Conservation (phyloP, 78 protist genomes). For the Tieghemostelium lacteum region DNA sequence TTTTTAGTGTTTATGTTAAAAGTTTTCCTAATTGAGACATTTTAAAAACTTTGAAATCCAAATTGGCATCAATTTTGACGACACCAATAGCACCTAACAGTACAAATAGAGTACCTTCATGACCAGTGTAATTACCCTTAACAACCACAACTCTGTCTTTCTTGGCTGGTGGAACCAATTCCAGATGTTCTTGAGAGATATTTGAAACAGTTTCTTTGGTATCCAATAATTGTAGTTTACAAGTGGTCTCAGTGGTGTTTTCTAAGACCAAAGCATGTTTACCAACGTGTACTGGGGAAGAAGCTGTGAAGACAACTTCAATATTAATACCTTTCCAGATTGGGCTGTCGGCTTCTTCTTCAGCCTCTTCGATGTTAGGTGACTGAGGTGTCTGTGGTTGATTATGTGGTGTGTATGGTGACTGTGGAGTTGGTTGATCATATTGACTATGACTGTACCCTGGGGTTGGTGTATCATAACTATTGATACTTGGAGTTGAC, state of each 20-base stretch:
- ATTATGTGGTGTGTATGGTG: slow-evolving; percentile 69
- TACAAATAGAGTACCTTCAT: slow-evolving; percentile 40
- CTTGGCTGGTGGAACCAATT: slow-evolving; percentile 38
- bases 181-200: slow-evolving; percentile 22
- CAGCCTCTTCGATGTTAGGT: slow-evolving; percentile 45
- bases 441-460: neutral
- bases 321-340: slow-evolving; percentile 42
- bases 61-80: slow-evolving; percentile 53
- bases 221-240: slow-evolving; percentile 24
- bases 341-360: slow-evolving; percentile 37
- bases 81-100: slow-evolving; percentile 19
- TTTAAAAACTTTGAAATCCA: slow-evolving; percentile 68
- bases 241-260: neutral
- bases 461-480: slow-evolving; percentile 56
- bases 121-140: slow-evolving; percentile 26
- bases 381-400: slow-evolving; percentile 73
- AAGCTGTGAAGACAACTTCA: slow-evolving; percentile 30
- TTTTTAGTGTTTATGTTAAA: neutral
- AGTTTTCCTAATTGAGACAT: slow-evolving; percentile 57
- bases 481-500: neutral
- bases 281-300: slow-evolving; percentile 1
- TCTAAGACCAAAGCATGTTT: slow-evolving; percentile 28
- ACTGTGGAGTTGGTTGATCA: slow-evolving; percentile 48
- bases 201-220: slow-evolving; percentile 11
- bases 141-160: slow-evolving; percentile 50